phyloP scores from a whole-genome alignment of 192 early-diverging fungal species.

The Backusella australiensis region DNA sequence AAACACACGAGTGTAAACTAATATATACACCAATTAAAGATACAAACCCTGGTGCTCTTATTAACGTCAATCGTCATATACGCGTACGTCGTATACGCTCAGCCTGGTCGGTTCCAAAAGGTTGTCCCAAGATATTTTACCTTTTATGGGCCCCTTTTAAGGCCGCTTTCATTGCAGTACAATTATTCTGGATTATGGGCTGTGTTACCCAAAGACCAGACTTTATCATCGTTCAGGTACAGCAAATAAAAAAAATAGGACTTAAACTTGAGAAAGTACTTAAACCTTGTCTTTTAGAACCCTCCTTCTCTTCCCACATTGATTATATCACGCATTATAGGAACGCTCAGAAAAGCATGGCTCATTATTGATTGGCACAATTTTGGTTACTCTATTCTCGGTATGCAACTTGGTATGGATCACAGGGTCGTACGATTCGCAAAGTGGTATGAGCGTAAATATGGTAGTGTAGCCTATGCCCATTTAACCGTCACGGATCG shows the following conservation, averaged over 20 bases:
- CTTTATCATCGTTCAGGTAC: constrained; percentile 78
- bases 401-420: constrained; percentile 57
- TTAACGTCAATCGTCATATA: constrained; percentile 45
- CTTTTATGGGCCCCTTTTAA: constrained; percentile 68
- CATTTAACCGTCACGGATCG: constrained; percentile 87
- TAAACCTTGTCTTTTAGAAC: constrained; percentile 55
- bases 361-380: constrained; percentile 99
- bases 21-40: constrained; percentile 20
- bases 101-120: constrained; percentile 55
- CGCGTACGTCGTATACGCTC: constrained; percentile 44
- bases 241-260: neutral
- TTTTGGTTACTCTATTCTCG: constrained; percentile 89
- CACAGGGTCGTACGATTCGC: constrained; percentile 57
- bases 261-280: neutral
- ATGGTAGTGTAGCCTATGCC: constrained; percentile 66
- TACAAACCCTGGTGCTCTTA: constrained; percentile 23
- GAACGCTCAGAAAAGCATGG: constrained; percentile 59
- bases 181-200: constrained; percentile 62
- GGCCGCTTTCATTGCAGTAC: constrained; percentile 54
- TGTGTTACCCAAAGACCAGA: constrained; percentile 56
- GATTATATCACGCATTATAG: constrained; percentile 66
- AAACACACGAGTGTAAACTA: too few species aligned
- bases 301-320: constrained; percentile 95
- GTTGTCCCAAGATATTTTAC: constrained; percentile 58
- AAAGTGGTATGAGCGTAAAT: constrained; percentile 60